phyloP scores from a whole-genome alignment of 352 stramenopile species.

The Lagenidium sp. region DNA sequence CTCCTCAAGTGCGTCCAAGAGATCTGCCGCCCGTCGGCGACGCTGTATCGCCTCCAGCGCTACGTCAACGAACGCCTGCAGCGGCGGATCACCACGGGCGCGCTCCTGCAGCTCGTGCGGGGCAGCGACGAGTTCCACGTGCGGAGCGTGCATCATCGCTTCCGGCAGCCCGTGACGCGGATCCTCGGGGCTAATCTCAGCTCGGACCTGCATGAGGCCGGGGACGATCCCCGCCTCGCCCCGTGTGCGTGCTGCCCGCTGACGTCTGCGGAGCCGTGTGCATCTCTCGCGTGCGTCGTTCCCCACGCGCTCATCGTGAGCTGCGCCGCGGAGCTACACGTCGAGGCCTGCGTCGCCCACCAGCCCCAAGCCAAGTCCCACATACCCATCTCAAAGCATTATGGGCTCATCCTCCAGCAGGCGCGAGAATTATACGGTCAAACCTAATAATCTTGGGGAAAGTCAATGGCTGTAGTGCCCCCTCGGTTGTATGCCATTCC shows the following conservation, averaged over 20 bases:
- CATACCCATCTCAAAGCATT: conserved; percentile 27
- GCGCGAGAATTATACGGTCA: conserved; percentile 29
- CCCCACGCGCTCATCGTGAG: conserved; percentile 44
- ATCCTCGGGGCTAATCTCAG: conserved; percentile 13
- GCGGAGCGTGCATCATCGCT: conserved; percentile 18
- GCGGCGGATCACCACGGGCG: conserved; percentile 23
- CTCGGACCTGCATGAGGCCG: background rate
- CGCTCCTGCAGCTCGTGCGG: conserved; percentile 35
- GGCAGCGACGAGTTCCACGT: conserved; percentile 27
- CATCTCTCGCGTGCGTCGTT: conserved; percentile 43
- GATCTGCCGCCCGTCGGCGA: conserved; percentile 42
- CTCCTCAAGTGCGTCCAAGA: conserved; percentile 20
- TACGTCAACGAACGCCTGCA: conserved; percentile 38
- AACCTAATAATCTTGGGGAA: no score
- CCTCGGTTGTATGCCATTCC: no score
- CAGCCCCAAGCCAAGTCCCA: conserved; percentile 9
- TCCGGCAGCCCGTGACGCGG: conserved; percentile 11
- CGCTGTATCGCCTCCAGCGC: conserved; percentile 48
- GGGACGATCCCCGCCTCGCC: conserved; percentile 13
- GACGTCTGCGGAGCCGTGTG: conserved; percentile 26
- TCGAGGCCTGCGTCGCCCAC: conserved; percentile 7
- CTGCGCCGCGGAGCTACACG: conserved; percentile 5
- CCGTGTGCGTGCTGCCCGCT: conserved; percentile 27
- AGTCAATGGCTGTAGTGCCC: no score
- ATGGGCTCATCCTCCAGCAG: conserved; percentile 24